phyloP scores from a whole-genome alignment of 2,329 filamentous ascomycete species.

The Botrytis byssoidea region DNA sequence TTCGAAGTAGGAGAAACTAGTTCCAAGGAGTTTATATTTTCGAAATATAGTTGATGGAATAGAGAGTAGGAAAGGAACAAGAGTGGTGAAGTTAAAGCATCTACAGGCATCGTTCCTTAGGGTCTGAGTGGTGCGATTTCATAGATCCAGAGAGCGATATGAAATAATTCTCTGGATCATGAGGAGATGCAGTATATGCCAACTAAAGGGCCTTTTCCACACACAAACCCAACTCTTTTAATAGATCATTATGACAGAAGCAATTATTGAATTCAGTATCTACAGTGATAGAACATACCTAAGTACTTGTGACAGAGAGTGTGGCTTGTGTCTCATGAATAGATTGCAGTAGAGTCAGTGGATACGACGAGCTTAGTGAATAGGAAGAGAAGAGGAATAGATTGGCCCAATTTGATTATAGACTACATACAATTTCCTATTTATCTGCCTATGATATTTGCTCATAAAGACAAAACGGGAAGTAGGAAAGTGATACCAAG shows the following conservation, averaged over 20 bases:
- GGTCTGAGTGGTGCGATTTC: too few species aligned
- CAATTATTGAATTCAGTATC: neutral
- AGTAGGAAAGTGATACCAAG: slow-evolving; percentile 47
- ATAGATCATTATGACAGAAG: too few species aligned
- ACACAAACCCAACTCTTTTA: too few species aligned
- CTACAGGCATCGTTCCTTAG: too few species aligned
- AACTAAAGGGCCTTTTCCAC: too few species aligned
- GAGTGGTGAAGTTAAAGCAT: too few species aligned
- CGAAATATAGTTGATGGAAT: neutral
- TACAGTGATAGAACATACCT: neutral
- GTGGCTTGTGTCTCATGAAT: neutral
- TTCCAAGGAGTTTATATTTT: too few species aligned
- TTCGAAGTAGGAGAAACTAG: neutral
- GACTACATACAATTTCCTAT: slow-evolving; percentile 63
- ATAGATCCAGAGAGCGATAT: too few species aligned
- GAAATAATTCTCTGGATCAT: too few species aligned
- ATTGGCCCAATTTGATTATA: slow-evolving; percentile 64
- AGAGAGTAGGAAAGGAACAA: neutral
- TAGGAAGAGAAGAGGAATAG: slow-evolving; percentile 46
- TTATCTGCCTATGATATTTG: slow-evolving; percentile 54
- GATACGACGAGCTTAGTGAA: neutral
- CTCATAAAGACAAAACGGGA: slow-evolving; percentile 50
- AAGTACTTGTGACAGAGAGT: neutral
- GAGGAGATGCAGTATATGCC: too few species aligned
- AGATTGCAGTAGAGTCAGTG: neutral